Evolutionary conservation across 805 yeast genomes (phyloP).

Genomic region (Zygosaccharomyces pseudorouxii): DNA sequence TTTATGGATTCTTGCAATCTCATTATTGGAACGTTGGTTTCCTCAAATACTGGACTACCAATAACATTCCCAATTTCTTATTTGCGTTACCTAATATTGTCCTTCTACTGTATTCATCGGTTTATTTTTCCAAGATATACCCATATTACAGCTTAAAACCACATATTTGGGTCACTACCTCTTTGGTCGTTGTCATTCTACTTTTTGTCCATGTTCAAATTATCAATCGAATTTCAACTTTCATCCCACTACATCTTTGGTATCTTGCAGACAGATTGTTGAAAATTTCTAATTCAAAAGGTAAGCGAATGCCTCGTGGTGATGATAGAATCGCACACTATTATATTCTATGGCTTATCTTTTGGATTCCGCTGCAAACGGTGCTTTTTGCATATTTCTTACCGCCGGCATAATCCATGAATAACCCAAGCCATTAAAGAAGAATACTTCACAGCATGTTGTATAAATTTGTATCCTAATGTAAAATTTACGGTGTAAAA

Average conservation of each 20-base stretch:
- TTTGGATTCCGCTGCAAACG: constrained; percentile 69
- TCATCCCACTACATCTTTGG: constrained; percentile 75
- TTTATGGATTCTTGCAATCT: constrained; percentile 67
- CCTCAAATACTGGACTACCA: constrained; percentile 72
- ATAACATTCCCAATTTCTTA: constrained; percentile 77
- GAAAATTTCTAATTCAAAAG: constrained; percentile 19
- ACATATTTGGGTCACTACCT: constrained; percentile 39
- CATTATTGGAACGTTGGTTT: constrained; percentile 86
- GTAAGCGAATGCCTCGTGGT: constrained; percentile 12
- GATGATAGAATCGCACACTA: constrained; percentile 31
- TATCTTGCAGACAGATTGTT: constrained; percentile 45
- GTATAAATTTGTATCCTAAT: constrained; percentile 1
- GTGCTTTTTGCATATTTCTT: constrained; percentile 73
- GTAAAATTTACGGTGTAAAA: background rate
- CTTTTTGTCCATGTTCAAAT: constrained; percentile 82
- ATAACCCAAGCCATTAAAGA: background rate
- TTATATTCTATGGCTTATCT: constrained; percentile 46
- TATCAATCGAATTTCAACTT: constrained; percentile 70
- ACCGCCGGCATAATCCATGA: constrained; percentile 73
- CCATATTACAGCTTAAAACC: constrained; percentile 39
- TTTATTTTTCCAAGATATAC: constrained; percentile 36
- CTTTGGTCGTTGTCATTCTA: constrained; percentile 48
- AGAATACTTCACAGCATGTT: background rate
- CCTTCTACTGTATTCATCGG: constrained; percentile 41
- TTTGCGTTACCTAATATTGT: constrained; percentile 66